Evolutionary conservation across 2,329 filamentous ascomycete genomes (phyloP).

Genomic region (Macroventuria anomochaeta): DNA sequence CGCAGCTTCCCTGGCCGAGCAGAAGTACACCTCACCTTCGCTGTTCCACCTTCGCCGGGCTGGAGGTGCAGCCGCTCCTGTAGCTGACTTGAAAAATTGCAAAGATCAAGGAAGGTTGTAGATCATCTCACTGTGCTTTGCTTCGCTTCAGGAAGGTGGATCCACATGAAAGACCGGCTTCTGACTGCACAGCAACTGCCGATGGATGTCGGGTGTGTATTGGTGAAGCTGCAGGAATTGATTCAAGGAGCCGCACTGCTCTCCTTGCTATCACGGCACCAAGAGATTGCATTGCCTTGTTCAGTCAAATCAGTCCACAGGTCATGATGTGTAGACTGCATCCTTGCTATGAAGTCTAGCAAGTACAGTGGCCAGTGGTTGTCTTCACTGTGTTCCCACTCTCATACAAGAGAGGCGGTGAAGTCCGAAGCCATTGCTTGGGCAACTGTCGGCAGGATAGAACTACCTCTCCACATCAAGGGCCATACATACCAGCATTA

Average conservation of each 20-base stretch:
- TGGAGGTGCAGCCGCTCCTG: not conserved
- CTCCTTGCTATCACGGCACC: not conserved
- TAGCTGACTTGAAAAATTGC: conserved; percentile 1
- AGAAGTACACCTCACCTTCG: not conserved
- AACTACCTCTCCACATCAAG: conserved; percentile 3
- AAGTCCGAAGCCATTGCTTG: conserved; percentile 3
- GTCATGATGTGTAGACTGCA: not conserved
- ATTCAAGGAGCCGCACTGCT: not conserved
- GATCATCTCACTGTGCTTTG: conserved; percentile 4
- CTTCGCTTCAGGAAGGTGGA: conserved; percentile 8
- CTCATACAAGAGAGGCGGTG: conserved; percentile 1
- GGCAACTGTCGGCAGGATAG: not conserved
- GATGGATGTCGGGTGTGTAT: not conserved
- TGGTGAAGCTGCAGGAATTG: not conserved
- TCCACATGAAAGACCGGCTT: not conserved
- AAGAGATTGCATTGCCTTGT: not conserved
- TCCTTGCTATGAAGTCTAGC: not conserved
- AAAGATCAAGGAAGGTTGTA: not conserved
- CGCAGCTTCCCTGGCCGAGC: not conserved
- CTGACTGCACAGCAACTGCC: conserved; percentile 7
- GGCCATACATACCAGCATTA: not conserved
- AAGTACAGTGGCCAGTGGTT: not conserved
- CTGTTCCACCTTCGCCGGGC: not conserved
- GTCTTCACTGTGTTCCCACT: not conserved
- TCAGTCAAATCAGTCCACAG: not conserved